Base-by-base conservation (phyloP, 208 protist species). In the Trypanosoma mega region DNA sequence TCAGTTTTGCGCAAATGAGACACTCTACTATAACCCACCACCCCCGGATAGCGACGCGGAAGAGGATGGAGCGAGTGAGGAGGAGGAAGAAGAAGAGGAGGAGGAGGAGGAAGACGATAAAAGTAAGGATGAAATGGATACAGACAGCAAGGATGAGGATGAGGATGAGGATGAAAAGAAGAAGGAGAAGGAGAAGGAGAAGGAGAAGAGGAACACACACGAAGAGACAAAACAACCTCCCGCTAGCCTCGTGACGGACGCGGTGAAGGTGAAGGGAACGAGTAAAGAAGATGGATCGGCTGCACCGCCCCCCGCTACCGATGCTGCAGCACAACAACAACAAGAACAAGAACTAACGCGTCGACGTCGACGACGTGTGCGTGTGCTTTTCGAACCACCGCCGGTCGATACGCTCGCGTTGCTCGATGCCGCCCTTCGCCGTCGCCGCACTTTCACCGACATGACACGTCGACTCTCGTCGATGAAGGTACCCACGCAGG, bases 361-460 rank as follows among this genome's bases (percentile, higher is more conserved):
- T n/a, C n/a, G n/a, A n/a, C n/a, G n/a, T n/a, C n/a, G n/a, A n/a
- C n/a, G n/a, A n/a, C n/a, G n/a, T n/a, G n/a, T n/a, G n/a, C n/a
- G n/a, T n/a, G n/a, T n/a, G n/a, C n/a, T n/a, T n/a, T n/a, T n/a
- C n/a, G 61, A 72, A 23, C 36, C 68, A 18, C 52, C 70, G 11
- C 74, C 72, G 1, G 56, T 78, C 1, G 84, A 94, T 41, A 68
- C 79, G 49, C 53, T 81, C 0, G 55, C 59, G 5, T 1, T 80
- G 0, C 39, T 87, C 11, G 54, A 68, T 31, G 33, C 37, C 7
- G 53, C 66, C 14, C 60, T 90, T 26, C 79, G 78, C 1, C 81
- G 83, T 4, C 84, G 87, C 9, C 78, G 87, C 21, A 64, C 81
- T n/a, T 76, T 84, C 49, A 70, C 84, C 21, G 68, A 83, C 47